Evolutionary conservation across 2,329 filamentous ascomycete species (phyloP), one percentile per base, ranked within the genome.

Genomic region (Epichloe sp.): DNA sequence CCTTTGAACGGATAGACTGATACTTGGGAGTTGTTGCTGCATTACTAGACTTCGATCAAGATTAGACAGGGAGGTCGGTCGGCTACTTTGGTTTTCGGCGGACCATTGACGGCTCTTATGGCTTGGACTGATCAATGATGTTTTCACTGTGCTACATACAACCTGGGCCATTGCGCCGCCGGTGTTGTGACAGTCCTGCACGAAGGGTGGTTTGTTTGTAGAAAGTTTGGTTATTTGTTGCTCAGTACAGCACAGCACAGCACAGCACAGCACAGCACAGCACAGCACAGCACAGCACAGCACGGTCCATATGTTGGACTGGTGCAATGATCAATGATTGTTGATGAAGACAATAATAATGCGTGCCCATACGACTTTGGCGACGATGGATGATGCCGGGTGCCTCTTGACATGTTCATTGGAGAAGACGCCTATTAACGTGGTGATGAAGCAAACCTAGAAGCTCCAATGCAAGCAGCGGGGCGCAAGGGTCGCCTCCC

Each of bases 41-140:
- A 66, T 68, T 60, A 60, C 59, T 68, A 68, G 65, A 68, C 62
- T 64, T 66, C 57, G 60, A 65, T 63, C 63, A 63, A 63, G 62
- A 67, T 68, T 68, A 68, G 65, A 68, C 56, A 57, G 58, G 63
- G 58, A 56, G 59, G 59, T 60, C 57, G 50, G 57, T 58, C 53
- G 60, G 58, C 57, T 58, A 55, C 51, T 55, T 56, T 55, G 59
- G 58, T 61, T 55, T 59, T 57, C 53, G 56, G 58, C 57, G 58
- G 58, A 59, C 56, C 57, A 58, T 64, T 17, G 56, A 64, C 57
- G 63, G 65, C 61, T 64, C 60, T 41, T 57, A 61, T 64, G 64
- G 62, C 62, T 60, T 62, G 57, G 61, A 58, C 59, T 63, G 60
- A 60, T 64, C 63, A 64, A 65, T 61, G 60, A 65, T 58, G 57